Evolutionary conservation across 768 basidiomycete species (phyloP), one percentile per base, ranked within the genome.

Genomic region (Lentinula boryana): DNA sequence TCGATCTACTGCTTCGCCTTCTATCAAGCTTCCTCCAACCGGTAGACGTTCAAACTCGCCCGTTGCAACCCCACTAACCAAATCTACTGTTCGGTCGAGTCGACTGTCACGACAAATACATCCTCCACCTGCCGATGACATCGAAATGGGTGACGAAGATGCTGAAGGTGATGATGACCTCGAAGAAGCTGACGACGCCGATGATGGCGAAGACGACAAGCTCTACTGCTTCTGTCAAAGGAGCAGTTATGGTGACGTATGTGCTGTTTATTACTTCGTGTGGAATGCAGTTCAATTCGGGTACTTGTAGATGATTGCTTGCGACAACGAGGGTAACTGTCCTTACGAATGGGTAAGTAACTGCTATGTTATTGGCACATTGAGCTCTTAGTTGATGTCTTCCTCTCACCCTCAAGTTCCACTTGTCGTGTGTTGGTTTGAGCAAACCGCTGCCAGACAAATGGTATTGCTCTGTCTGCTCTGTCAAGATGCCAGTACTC

Each of bases 311-410:
- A 89, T 89, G 87, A 86, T 89, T 67, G 86, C 83, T 4, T 89
- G 87, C 66, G 87, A 89, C 68, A 84, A 86, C 65, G 80, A 84
- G 63, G 75, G 73, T n/a, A 74, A 75, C 16, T 89, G 87, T 72
- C 80, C 79, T 3, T 84, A 81, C 68, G 84, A 89, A 84, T 89
- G 87, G 86, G 86, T 86, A 62, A 62, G 82, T 71, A 48, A 53
- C 54, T 49, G 27, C 8, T 15, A 16, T 41, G 5, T 41, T 32
- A 60, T 38, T 56, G 2, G 40, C 9, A 32, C 16, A 38, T 43
- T 49, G 60, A 53, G 46, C 21, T 48, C 9, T 5, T 10, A 7
- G 21, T 48, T 48, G 3, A 63, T 8, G 36, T 38, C 36, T 5
- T 23, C 23, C 33, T 7, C 5, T 55, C 13, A 35, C 10, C 23